A percentile compares a stretch with the other conserved stretches of the same genome.
Conservation (phyloP, 2,329 filamentous ascomycete species). For the Trichophaea hybrida region DNA sequence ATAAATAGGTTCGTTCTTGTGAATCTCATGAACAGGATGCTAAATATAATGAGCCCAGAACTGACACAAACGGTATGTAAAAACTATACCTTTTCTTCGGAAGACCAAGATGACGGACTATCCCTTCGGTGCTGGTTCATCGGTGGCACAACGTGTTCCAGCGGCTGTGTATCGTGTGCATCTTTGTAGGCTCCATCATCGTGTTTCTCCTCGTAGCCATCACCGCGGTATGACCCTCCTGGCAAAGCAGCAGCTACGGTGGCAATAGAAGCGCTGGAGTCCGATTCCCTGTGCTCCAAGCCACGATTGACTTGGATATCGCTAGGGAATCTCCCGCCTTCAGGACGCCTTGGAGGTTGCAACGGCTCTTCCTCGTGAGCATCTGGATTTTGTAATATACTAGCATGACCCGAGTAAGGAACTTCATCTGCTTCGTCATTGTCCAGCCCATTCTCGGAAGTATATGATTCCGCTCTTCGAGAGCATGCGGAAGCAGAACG, state of each 20-base stretch:
- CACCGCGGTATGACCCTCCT: slow-evolving; percentile 29
- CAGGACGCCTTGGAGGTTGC: slow-evolving; percentile 29
- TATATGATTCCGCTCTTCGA: slow-evolving; percentile 16
- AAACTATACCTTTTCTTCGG: neutral
- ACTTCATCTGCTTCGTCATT: slow-evolving; percentile 48
- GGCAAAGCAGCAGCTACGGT: slow-evolving; percentile 45
- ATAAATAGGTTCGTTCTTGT: neutral
- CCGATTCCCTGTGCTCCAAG: slow-evolving; percentile 33
- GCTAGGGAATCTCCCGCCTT: slow-evolving; percentile 90
- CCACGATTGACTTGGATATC: slow-evolving; percentile 73
- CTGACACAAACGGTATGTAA: neutral
- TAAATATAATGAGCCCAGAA: neutral
- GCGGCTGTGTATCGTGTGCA: neutral
- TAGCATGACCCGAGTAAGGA: slow-evolving; percentile 47
- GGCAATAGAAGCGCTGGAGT: slow-evolving; percentile 35
- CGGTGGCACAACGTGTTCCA: neutral
- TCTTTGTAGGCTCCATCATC: neutral
- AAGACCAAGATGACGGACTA: slow-evolving; percentile 9
- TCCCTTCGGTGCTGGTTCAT: slow-evolving; percentile 8
- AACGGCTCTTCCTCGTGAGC: slow-evolving; percentile 28
- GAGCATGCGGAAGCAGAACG: slow-evolving; percentile 30
- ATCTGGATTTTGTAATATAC: slow-evolving; percentile 27
- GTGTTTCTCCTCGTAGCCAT: neutral
- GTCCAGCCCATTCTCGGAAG: slow-evolving; percentile 19
- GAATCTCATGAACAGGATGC: neutral